phyloP scores from a whole-genome alignment of 805 yeast genomes.

The Metschnikowia matae region DNA sequence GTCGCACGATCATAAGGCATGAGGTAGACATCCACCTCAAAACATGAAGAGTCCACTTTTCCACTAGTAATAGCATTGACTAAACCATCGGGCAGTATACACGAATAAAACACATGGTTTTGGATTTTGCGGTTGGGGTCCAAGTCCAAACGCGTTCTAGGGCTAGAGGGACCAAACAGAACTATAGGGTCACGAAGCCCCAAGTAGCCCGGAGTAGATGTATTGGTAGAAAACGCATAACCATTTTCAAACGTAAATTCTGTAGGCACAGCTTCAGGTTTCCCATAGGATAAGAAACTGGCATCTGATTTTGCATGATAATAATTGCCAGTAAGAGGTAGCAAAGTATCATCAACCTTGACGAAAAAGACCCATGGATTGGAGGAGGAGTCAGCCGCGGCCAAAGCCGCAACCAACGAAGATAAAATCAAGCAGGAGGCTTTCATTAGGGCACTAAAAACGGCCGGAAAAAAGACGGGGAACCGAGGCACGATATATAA shows the following conservation, averaged over 20 bases:
- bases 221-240: not conserved
- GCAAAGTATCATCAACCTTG: not conserved
- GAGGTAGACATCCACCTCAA: too few species aligned
- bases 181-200: not conserved
- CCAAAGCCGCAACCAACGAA: not conserved
- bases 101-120: too few species aligned
- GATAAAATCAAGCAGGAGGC: not conserved
- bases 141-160: not conserved
- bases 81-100: too few species aligned
- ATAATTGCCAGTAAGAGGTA: not conserved
- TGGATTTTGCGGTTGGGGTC: not conserved
- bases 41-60: too few species aligned
- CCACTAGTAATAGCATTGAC: too few species aligned
- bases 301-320: not conserved
- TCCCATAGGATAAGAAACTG: not conserved
- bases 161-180: not conserved
- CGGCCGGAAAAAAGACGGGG: too few species aligned
- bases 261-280: not conserved
- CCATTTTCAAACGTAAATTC: not conserved
- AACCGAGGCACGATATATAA: not conserved
- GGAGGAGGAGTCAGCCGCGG: not conserved
- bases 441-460: not conserved
- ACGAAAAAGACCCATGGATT: not conserved
- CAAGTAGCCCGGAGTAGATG: not conserved
- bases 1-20: too few species aligned